Percentiles rank a stretch among this genome's conserved stretches.
phyloP scores from a whole-genome alignment of 1,284 basidiomycete species.

The Moesziomyces globuligerus region DNA sequence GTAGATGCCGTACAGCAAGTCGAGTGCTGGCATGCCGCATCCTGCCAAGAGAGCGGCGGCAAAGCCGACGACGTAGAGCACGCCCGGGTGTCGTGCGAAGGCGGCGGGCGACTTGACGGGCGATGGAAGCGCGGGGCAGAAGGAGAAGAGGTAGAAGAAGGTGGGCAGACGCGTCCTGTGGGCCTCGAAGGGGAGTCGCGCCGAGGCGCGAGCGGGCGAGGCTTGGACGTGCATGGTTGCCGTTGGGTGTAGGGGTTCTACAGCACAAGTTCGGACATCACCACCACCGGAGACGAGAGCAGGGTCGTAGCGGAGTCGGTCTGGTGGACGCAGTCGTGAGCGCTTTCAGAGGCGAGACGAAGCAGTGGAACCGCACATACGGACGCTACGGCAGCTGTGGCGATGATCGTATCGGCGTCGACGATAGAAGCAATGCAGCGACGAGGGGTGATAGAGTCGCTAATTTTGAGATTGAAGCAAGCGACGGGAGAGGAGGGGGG shows the following conservation, averaged over 20 bases:
- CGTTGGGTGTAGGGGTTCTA: slow-evolving; percentile 1
- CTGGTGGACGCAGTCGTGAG: too few relatives aligned
- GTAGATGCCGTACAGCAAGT: slow-evolving; percentile 64
- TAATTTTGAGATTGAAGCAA: too few relatives aligned
- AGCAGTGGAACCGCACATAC: too few relatives aligned
- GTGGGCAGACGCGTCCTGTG: slow-evolving; percentile 38
- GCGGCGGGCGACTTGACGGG: slow-evolving; percentile 26
- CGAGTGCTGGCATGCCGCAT: slow-evolving; percentile 52
- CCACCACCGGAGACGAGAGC: background rate
- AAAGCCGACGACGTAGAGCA: slow-evolving; percentile 56
- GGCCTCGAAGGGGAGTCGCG: slow-evolving; percentile 33
- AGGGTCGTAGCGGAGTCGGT: too few relatives aligned
- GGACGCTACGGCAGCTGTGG: too few relatives aligned
- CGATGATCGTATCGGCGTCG: too few relatives aligned
- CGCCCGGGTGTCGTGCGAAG: slow-evolving; percentile 53
- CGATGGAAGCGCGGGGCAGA: slow-evolving; percentile 42
- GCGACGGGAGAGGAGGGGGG: too few relatives aligned
- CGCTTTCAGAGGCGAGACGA: too few relatives aligned
- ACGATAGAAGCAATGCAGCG: too few relatives aligned
- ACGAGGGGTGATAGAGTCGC: too few relatives aligned
- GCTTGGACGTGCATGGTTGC: slow-evolving; percentile 4
- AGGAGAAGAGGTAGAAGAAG: slow-evolving; percentile 59
- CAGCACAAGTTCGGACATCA: background rate
- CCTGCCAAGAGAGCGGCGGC: slow-evolving; percentile 52
- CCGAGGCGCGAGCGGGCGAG: slow-evolving; percentile 11